phyloP scores from a whole-genome alignment of 768 basidiomycete genomes.

The Lanmaoa rubissima region DNA sequence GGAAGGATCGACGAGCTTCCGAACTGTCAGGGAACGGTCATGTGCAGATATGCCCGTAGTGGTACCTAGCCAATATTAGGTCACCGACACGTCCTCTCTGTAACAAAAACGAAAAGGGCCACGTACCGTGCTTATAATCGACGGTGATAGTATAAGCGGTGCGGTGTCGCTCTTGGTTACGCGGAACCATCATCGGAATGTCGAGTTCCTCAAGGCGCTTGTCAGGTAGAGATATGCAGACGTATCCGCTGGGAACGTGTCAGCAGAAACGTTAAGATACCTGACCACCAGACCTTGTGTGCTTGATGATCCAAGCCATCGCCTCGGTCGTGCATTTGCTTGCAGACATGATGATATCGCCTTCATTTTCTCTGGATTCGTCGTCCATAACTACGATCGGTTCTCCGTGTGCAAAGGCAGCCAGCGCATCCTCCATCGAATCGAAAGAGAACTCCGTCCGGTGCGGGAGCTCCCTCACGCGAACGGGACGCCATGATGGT shows the following conservation, averaged over 20 bases:
- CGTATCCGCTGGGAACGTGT: constrained; percentile 69
- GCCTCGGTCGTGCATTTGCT: constrained; percentile 85
- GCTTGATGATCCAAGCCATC: constrained; percentile 99
- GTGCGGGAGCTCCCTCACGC: constrained; percentile 13
- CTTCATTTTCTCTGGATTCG: constrained; percentile 94
- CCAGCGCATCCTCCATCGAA: constrained; percentile 73
- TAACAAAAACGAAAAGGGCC: background rate
- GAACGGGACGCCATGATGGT: constrained; percentile 22
- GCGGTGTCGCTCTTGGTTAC: constrained; percentile 85
- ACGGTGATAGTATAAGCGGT: constrained; percentile 97
- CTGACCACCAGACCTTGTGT: constrained; percentile 70
- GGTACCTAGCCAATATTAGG: constrained; percentile 51
- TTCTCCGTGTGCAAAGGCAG: constrained; percentile 74
- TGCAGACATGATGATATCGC: constrained; percentile 91
- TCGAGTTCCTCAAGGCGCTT: constrained; percentile 73
- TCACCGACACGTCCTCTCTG: background rate
- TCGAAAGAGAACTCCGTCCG: constrained; percentile 66
- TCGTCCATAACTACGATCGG: constrained; percentile 99
- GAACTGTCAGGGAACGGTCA: constrained; percentile 86
- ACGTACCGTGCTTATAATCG: constrained; percentile 82
- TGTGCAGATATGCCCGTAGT: constrained; percentile 97
- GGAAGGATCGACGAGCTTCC: constrained; percentile 69
- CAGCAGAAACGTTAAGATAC: constrained; percentile 1
- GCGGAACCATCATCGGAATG: constrained; percentile 92
- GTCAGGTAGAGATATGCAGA: constrained; percentile 82